Evolutionary conservation across 2,329 filamentous ascomycete genomes (phyloP), one percentile per base, ranked within the genome.

Genomic region (Verticillium klebahnii): DNA sequence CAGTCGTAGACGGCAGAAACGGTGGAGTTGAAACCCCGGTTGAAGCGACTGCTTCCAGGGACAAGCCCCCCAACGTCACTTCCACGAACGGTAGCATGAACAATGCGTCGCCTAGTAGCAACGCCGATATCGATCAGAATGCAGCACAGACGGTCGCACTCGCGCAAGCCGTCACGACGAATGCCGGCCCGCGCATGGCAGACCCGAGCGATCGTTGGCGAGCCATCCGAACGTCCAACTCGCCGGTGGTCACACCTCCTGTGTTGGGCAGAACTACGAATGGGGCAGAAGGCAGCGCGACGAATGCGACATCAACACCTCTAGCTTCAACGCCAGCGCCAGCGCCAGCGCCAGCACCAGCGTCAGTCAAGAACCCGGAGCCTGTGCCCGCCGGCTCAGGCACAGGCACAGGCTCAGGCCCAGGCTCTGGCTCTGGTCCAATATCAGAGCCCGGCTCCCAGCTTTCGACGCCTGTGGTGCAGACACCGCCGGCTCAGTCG

Each of bases 171-270:
- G 19, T 52, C 9, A 8, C 23, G 3, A 8, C 19, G 11, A 52
- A 25, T 14, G 9, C 19, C 45, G 19, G n/a, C 19, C 19, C 19
- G 5, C 45, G 19, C 19, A 19, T 19, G 19, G 45, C 23, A 52
- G 45, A 52, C 11, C 45, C 45, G 19, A 29, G 8, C 19, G 63
- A 61, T 9, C 62, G 62, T 12, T 65, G 63, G 63, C 57, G 60
- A 19, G 63, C 62, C 19, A 39, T 65, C 2, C 59, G 63, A 7
- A 19, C 57, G 8, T 64, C 63, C 3, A 45, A 65, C n/a, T 65
- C 62, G n/a, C 63, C 63, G 17, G 36, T 14, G 5, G 50, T 54
- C 7, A 32, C 62, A 17, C 54, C 62, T n/a, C 29, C 62, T 15
- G 34, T 50, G 5, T 59, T n/a, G 31, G 29, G 7, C 25, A 56